Evolutionary conservation across 495 filamentous ascomycete genomes (phyloP), one percentile per base, ranked within the genome.

Genomic region (Penicillium roqueforti): DNA sequence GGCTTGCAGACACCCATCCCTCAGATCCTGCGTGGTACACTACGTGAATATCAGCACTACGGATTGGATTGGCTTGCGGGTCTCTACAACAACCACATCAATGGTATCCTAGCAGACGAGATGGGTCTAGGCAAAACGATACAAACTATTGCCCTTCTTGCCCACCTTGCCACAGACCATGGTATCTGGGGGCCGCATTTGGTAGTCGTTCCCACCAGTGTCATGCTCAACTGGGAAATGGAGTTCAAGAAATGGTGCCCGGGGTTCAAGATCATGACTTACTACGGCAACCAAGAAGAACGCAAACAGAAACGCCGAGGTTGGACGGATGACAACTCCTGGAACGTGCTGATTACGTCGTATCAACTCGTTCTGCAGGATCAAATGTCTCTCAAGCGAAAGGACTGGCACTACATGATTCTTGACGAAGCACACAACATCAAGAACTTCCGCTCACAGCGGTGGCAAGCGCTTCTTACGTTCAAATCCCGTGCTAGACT

Each of bases 141-240:
- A 34, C 95, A 99, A 69, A 97, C 95, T 2, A 99, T 99, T 60
- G 87, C 95, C 13, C 76, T 99, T 9, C 77, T 99, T 45, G 95
- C 93, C 14, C 92, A 97, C 68, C 80, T 99, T 32, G 95, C 95
- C 20, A 91, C 91, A 48, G 78, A 95, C 52, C 87, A 95, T 67
- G 83, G 89, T 63, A 83, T 92, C 23, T 99, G 95, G 95, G 95
- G 95, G 0, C 90, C 95, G 0, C 95, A 99, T 76, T 75, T 99
- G 19, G 87, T 99, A 34, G 87, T 99, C 56, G 95, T 99, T 6
- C 95, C 95, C 2, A 97, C 95, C 8, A 96, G 91, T 71, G 95
- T 99, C 26, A 96, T 99, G 79, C 83, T 99, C 47, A 99, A 99
- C 67, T 99, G 95, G 95, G 95, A 97, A 67, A 97, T 96, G 87